Percentiles rank a stretch among this genome's conserved stretches.
Conservation (phyloP, 257 asterid species). For the Solanum rostratum region DNA sequence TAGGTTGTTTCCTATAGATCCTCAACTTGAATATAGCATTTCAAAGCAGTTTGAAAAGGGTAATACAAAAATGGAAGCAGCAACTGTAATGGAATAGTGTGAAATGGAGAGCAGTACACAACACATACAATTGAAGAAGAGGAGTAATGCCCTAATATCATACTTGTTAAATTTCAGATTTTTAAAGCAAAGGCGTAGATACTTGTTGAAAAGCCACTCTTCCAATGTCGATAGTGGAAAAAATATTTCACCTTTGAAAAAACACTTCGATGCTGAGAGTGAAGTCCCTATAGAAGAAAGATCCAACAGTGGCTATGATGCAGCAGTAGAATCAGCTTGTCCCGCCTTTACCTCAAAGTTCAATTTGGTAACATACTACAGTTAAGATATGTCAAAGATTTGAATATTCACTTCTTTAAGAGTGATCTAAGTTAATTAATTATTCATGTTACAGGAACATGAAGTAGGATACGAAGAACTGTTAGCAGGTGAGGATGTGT, state of each 20-base stretch:
- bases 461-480: not conserved
- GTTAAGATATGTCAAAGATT: not conserved
- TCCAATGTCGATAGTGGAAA: not conserved
- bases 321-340: not conserved
- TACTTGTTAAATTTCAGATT: slow-evolving; percentile 26
- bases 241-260: not conserved
- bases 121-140: not conserved
- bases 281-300: not conserved
- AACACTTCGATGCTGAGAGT: not conserved
- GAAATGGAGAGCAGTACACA: not conserved
- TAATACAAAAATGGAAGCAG: not conserved
- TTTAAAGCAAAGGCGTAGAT: slow-evolving; percentile 23
- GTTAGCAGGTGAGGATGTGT: not conserved
- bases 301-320: not conserved
- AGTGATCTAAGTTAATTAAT: not conserved
- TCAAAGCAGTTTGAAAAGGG: not conserved
- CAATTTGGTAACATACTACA: not conserved
- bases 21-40: not conserved
- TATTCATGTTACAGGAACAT: not conserved
- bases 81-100: not conserved
- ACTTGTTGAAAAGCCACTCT: slow-evolving; percentile 8
- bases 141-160: not conserved
- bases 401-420: not conserved
- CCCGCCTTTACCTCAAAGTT: not conserved
- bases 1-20: not conserved